Base-by-base conservation (phyloP, 2,329 filamentous ascomycete genomes). In the Penicillium sp. region DNA sequence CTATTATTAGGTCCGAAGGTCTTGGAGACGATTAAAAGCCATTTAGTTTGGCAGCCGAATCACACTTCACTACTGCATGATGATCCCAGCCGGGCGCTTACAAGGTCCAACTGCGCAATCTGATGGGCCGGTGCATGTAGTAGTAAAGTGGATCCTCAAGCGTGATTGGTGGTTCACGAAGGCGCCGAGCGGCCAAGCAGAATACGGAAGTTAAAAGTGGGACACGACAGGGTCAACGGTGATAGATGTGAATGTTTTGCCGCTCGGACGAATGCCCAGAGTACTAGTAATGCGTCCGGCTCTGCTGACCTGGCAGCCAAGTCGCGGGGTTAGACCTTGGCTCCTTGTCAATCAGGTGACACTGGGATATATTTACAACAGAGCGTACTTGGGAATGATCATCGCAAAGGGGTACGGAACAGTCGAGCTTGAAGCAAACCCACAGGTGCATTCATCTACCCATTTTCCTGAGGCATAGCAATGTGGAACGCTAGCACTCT, bases 41-140 rank as follows among this genome's bases (percentile, higher is more conserved):
- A 16, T 33, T 27, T 45, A 48, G 31, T 19, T 29, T 50, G 52
- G 41, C 22, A 41, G 6, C 41, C 48, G 27, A 53, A 59, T 62
- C 62, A 64, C 62, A 64, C 1, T 43, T 1, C 48, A 58, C 60
- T 64, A 64, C 62, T 64, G 62, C 60, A 57, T 39, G 50, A 41
- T 55, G 27, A 62, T 60, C 59, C 57, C 59, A 58, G 46, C 50
- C 33, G 56, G 56, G 61, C 62, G 62, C 62, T 52, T 64, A 59
- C 14, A 59, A 22, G 49, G 50, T 6, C 52, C 39, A 48, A 21
- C 35, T 41, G 44, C 14, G 43, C 47, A 39, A 62, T 50, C 7
- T 62, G 53, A 62, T 59, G 57, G 59, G 57, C 50, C 46, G 35
- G 31, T n/a, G 21, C 16, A 48, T 44, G 11, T 13, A 41, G 49